These are phyloP conservation scores for Alternaria sp. DNA, from an alignment of 2,329 filamentous ascomycete species.

Conservation along the genomic window DNA sequence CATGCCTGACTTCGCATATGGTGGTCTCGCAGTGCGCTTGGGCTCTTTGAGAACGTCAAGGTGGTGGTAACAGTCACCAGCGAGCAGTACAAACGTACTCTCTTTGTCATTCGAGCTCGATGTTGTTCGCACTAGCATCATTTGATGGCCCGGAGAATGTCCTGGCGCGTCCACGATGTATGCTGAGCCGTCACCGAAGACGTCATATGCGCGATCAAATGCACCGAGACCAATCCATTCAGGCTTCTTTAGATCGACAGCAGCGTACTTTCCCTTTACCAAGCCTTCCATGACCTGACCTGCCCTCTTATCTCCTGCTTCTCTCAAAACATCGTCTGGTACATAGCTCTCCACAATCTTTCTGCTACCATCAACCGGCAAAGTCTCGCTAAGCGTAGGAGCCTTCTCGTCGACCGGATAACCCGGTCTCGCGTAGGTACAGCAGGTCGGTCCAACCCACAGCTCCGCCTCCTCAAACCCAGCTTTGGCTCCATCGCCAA, in stretches of 20 bases:
- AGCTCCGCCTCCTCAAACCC: slow-evolving; percentile 47
- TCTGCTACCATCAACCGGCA: slow-evolving; percentile 52
- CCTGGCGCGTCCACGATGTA: slow-evolving; percentile 60
- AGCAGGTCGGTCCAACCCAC: slow-evolving; percentile 48
- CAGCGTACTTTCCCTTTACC: slow-evolving; percentile 36
- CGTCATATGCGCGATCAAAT: slow-evolving; percentile 56
- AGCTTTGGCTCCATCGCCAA: slow-evolving; percentile 48
- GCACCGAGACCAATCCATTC: slow-evolving; percentile 48
- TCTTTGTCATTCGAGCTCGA: slow-evolving; percentile 3
- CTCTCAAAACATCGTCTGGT: slow-evolving; percentile 36
- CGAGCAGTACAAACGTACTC: slow-evolving; percentile 38
- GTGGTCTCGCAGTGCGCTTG: slow-evolving; percentile 34
- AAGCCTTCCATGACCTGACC: slow-evolving; percentile 33
- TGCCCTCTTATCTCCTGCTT: slow-evolving; percentile 30
- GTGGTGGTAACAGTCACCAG: slow-evolving; percentile 44
- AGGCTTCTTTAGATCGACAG: slow-evolving; percentile 31
- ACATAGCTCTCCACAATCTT: slow-evolving; percentile 49
- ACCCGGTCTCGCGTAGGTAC: slow-evolving; percentile 40
- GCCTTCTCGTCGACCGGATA: slow-evolving; percentile 33
- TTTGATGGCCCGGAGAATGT: slow-evolving; percentile 61
- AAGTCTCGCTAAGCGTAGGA: slow-evolving; percentile 49
- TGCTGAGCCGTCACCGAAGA: slow-evolving; percentile 58
- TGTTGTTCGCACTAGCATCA: slow-evolving; percentile 40
- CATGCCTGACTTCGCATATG: slow-evolving; percentile 36
- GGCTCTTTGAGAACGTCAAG: slow-evolving; percentile 36